Evolutionary conservation across 495 filamentous ascomycete species (phyloP).

Genomic region (Staphylotrichum tortipilum): DNA sequence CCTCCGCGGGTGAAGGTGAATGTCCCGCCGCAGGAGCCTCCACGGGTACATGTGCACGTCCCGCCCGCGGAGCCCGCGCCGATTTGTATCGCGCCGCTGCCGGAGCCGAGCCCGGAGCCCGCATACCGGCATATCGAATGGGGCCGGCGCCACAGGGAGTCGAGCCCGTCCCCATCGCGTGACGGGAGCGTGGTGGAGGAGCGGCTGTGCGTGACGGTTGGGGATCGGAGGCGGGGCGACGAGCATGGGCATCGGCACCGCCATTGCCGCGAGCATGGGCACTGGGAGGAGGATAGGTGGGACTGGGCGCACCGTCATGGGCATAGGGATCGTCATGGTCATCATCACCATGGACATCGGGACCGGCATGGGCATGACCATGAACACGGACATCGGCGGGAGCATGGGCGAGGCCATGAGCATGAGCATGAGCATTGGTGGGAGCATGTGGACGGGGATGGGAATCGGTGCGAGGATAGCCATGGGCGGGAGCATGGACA

Average conservation of each 20-base stretch:
- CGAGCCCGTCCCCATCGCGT: background rate
- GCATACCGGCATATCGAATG: slow-evolving; percentile 43
- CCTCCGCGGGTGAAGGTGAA: no score
- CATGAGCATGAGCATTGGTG: background rate
- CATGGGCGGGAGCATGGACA: no score
- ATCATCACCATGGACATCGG: no score
- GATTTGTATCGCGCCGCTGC: no score
- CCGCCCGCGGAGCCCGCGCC: no score
- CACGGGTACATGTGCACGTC: no score
- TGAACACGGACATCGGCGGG: background rate
- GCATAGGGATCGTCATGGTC: no score
- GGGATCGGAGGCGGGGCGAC: slow-evolving; percentile 1
- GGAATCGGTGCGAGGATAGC: no score
- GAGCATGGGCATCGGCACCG: background rate
- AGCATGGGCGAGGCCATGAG: background rate
- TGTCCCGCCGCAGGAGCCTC: no score
- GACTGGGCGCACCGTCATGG: no score
- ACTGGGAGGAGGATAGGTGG: background rate
- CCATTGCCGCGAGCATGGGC: background rate
- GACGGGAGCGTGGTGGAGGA: slow-evolving; percentile 4
- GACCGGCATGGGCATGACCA: background rate
- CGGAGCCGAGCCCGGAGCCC: slow-evolving; percentile 22
- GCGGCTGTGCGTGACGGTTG: slow-evolving; percentile 7
- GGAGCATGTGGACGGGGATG: background rate
- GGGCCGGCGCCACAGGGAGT: slow-evolving; percentile 9